These are phyloP conservation scores for Pseudozyma hubeiensis DNA, from an alignment of 1,284 basidiomycete genomes.

Conservation along the genomic window DNA sequence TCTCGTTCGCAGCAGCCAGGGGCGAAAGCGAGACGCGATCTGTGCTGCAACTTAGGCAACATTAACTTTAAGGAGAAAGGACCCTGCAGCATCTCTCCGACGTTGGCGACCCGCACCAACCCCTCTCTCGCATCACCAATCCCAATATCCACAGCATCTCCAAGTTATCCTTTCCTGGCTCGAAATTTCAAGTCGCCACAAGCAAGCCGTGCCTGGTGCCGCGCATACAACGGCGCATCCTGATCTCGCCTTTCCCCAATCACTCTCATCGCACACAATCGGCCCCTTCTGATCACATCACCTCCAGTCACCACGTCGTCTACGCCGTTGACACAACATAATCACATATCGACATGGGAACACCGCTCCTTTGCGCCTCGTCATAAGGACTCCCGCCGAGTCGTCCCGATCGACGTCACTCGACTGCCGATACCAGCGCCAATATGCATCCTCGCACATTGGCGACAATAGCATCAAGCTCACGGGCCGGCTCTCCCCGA, in stretches of 20 bases:
- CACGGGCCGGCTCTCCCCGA: neutral
- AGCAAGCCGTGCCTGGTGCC: neutral
- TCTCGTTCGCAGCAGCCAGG: neutral
- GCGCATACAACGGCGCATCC: no score
- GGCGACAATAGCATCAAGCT: conserved; percentile 4
- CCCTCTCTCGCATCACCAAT: no score
- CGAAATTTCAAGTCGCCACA: neutral
- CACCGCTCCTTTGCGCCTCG: neutral
- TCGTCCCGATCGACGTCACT: neutral
- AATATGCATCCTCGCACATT: neutral
- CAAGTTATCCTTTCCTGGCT: neutral
- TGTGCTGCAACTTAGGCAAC: neutral
- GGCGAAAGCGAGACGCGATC: neutral
- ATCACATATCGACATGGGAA: conserved; percentile 6
- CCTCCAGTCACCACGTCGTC: neutral
- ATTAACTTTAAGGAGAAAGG: neutral
- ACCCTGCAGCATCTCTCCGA: conserved; percentile 1
- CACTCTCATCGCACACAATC: neutral
- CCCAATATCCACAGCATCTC: neutral
- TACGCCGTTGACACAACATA: neutral
- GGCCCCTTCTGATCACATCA: no score
- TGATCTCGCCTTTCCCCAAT: no score
- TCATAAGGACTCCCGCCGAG: conserved; percentile 4
- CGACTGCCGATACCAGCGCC: no score
- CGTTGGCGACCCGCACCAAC: neutral